Evolutionary conservation across 768 basidiomycete species (phyloP), one percentile per base, ranked within the genome.

Genomic region (Gautieria morchelliformis): DNA sequence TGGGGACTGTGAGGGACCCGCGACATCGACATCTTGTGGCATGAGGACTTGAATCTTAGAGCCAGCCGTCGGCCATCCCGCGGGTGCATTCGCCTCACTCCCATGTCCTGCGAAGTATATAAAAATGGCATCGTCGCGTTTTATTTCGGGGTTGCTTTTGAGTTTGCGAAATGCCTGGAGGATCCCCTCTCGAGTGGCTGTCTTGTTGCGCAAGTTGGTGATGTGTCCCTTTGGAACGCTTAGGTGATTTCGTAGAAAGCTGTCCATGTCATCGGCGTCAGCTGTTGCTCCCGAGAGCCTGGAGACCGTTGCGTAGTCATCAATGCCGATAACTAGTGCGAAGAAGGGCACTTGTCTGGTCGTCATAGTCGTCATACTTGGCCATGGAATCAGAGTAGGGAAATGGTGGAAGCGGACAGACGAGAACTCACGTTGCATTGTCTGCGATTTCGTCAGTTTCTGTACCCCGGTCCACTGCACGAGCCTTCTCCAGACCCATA

Each of bases 51-150:
- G 74, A 56, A 71, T 73, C 40, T 65, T 63, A 15, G 58, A 63
- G 33, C 63, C 69, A 42, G 42, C 11, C n/a, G 42, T 22, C 8
- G 59, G 53, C 73, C 69, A 69, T 0, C 56, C 60, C 3, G 19
- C 2, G 0, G 76, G 76, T 45, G 68, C 70, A 1, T 63, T 46
- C 17, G 65, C 62, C 35, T 71, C 63, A 6, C 70, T 67, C n/a
- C 76, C 77, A 52, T 78, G 77, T 12, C 76, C 77, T 22, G 76
- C 70, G 49, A 69, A 78, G 59, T 71, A 78, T 40, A 77, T 71
- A 42, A 76, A 53, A 37, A 77, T 72, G 7, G 71, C 66, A 49
- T 69, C 68, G 22, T 53, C 52, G 12, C 41, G 14, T 6, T 58
- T 10, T 19, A 62, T 63, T 17, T 35, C 32, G 9, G 68, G 64